Evolutionary conservation across 2,329 filamentous ascomycete genomes (phyloP), one percentile per base, ranked within the genome.

Genomic region (Lasiodiplodia sp.): DNA sequence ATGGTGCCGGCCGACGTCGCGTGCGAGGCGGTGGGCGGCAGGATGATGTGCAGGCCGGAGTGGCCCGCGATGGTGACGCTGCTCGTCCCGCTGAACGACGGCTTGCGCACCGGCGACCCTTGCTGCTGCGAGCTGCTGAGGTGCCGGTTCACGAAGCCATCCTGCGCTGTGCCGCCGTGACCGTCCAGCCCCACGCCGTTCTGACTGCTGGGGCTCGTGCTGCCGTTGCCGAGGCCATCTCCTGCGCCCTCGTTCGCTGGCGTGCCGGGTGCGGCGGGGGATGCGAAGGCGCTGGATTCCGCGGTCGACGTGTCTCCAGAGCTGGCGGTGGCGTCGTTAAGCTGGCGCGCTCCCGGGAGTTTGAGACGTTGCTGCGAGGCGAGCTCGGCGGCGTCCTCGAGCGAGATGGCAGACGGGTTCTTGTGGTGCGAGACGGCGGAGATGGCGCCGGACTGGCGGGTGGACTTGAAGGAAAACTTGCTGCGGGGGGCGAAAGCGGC

Each of bases 401-500:
- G 75, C 23, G 86, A 88, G 60, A 88, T 84, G 7, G 86, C 84
- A 8, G 85, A 85, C 0, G 79, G 74, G 70, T 85, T 87, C 71
- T 87, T 88, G 69, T 74, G 76, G 40, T 68, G 67, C 21, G 85
- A 87, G 58, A 87, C 82, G 4, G 85, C 83, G 10, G 83, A 84
- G 0, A 77, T 72, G 68, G 60, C 67, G 65, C 52, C 37, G 31
- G 38, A 51, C 82, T 85, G 72, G 62, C 82, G 83, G 4, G 71
- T 70, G 53, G 83, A 84, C 76, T 90, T 96, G 84, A 97, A 97
- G 66, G 91, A 88, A 80, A 97, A 97, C 70, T 93, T 93, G 12
- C 90, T 87, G 72, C 91, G 92, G 8, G 94, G 93, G 0, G 88
- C 88, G 66, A 93, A 87, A 25, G 86, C 87, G 49, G 88, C 86